phyloP scores from a whole-genome alignment of 1,284 basidiomycete genomes.

The Sporisorium exsertum region DNA sequence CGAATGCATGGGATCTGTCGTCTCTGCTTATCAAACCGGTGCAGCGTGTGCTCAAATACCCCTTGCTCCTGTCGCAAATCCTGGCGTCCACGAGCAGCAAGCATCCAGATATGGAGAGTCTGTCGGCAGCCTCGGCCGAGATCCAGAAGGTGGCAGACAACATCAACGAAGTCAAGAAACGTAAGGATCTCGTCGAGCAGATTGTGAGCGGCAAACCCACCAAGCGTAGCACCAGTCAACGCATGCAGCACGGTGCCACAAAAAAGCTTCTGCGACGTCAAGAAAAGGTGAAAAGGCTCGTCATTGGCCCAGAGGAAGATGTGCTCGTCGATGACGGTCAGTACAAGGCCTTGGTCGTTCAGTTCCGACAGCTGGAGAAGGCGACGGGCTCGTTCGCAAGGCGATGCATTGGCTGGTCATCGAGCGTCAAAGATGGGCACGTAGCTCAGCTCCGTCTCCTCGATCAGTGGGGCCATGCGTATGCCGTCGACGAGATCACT shows the following conservation, averaged over 20 bases:
- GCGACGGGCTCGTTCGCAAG: constrained; percentile 35
- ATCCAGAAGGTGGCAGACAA: constrained; percentile 83
- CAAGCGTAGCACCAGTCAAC: constrained; percentile 42
- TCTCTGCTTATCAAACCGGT: constrained; percentile 81
- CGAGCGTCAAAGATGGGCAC: constrained; percentile 42
- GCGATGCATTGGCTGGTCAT: constrained; percentile 51
- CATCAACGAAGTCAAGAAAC: constrained; percentile 86
- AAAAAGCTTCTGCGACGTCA: constrained; percentile 56
- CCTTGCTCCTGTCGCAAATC: constrained; percentile 83
- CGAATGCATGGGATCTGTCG: constrained; percentile 92
- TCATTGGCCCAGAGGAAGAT: constrained; percentile 29
- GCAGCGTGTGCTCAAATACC: constrained; percentile 78
- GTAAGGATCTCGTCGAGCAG: constrained; percentile 78
- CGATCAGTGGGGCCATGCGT: constrained; percentile 51
- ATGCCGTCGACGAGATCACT: constrained; percentile 35
- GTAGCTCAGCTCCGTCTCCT: constrained; percentile 44
- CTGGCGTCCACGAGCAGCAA: constrained; percentile 76
- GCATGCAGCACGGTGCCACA: constrained; percentile 46
- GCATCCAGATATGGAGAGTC: constrained; percentile 79
- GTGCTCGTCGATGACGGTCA: constrained; percentile 44
- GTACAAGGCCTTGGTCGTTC: constrained; percentile 45
- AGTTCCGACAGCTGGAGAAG: constrained; percentile 47
- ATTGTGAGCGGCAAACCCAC: constrained; percentile 50
- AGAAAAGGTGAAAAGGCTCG: constrained; percentile 51
- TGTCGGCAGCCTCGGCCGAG: constrained; percentile 76